A percentile compares a stretch with the other conserved stretches of the same genome.
These are phyloP conservation scores for Tylopilus orsonianus DNA, from an alignment of 1,284 basidiomycete species.

Conservation along the genomic window DNA sequence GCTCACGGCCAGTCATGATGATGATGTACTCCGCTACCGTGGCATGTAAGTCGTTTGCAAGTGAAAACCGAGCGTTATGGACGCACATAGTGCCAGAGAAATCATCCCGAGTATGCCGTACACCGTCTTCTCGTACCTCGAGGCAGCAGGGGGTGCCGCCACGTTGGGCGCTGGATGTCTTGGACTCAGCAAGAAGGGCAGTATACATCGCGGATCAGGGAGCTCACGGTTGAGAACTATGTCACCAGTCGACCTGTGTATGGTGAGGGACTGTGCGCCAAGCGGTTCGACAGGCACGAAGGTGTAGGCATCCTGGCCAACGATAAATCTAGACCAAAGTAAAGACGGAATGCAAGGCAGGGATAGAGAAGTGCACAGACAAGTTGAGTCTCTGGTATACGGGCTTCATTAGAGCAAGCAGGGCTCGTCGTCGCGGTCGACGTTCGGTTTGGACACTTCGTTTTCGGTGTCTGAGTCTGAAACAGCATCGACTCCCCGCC, in stretches of 20 bases:
- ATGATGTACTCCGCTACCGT: constrained; percentile 87
- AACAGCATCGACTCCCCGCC: constrained; percentile 29
- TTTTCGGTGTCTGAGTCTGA: constrained; percentile 53
- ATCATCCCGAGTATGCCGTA: constrained; percentile 89
- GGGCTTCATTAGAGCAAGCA: constrained; percentile 51
- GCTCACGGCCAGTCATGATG: constrained; percentile 83
- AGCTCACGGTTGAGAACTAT: constrained; percentile 67
- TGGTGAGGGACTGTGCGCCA: constrained; percentile 63
- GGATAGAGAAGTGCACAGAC: constrained; percentile 38
- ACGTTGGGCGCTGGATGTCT: constrained; percentile 50
- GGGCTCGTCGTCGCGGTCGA: constrained; percentile 14
- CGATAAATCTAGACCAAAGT: constrained; percentile 51
- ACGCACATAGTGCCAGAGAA: constrained; percentile 81
- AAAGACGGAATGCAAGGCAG: neutral
- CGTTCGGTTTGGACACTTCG: constrained; percentile 25
- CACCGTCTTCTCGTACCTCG: constrained; percentile 59
- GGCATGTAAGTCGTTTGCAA: constrained; percentile 3
- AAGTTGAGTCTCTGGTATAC: constrained; percentile 70
- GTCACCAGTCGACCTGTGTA: constrained; percentile 71
- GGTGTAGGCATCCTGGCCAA: constrained; percentile 72
- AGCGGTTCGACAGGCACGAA: constrained; percentile 67
- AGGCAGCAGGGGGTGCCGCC: constrained; percentile 50
- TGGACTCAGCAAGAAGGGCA: constrained; percentile 2
- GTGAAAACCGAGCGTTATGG: constrained; percentile 1
- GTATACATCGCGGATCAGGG: neutral